Evolutionary conservation across 192 early-diverging fungal species (phyloP).

Genomic region (Spizellomyces punctatus): DNA sequence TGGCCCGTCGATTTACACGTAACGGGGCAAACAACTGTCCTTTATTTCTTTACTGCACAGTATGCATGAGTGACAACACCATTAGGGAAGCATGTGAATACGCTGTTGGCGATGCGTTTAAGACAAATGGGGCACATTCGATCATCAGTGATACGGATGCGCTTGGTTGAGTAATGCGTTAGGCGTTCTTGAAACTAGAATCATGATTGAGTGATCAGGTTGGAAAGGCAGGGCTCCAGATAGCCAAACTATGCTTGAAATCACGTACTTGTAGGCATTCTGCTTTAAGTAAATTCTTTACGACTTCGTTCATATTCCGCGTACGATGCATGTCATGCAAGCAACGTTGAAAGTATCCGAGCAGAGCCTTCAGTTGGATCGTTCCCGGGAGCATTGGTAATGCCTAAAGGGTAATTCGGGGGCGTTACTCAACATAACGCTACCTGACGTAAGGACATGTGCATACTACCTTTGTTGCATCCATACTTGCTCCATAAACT

Average conservation of each 20-base stretch:
- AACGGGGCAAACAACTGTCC: too few species aligned
- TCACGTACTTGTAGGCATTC: constrained; percentile 62
- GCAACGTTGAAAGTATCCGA: constrained; percentile 55
- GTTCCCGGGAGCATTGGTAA: constrained; percentile 51
- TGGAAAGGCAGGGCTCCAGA: too few species aligned
- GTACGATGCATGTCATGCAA: constrained; percentile 64
- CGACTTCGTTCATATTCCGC: constrained; percentile 65
- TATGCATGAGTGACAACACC: constrained; percentile 75
- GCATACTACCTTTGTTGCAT: constrained; percentile 51
- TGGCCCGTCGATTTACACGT: too few species aligned
- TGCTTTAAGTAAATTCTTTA: constrained; percentile 70
- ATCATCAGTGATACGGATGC: constrained; percentile 74
- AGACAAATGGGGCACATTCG: constrained; percentile 70
- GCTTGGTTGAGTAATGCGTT: constrained; percentile 55
- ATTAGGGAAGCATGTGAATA: constrained; percentile 74
- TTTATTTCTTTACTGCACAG: constrained; percentile 41
- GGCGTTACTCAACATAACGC: too few species aligned
- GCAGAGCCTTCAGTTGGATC: constrained; percentile 46
- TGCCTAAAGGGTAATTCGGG: constrained; percentile 29
- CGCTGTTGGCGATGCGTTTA: constrained; percentile 55
- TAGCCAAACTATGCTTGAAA: too few species aligned
- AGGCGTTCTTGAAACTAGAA: constrained; percentile 66
- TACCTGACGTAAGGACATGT: too few species aligned
- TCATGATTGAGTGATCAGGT: not conserved
- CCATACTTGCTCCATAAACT: constrained; percentile 68